Conservation (phyloP, 345 rosid genomes). For the Citrus unshiu region DNA sequence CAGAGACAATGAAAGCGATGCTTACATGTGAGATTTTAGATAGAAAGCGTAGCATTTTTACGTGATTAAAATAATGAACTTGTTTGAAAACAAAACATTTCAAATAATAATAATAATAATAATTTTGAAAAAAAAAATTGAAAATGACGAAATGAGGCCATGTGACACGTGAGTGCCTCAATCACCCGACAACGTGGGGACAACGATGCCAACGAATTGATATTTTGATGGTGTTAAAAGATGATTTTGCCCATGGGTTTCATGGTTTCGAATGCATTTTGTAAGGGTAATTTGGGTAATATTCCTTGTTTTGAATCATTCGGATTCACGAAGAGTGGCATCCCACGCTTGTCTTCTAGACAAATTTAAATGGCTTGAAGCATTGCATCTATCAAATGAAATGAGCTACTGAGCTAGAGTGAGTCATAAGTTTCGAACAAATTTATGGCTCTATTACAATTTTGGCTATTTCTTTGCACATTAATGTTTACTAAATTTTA, state of each 20-base stretch:
- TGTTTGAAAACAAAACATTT: not conserved
- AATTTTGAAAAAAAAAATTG: not conserved
- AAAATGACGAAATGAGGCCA: conserved; percentile 7
- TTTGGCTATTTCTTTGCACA: not conserved
- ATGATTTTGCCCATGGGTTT: not conserved
- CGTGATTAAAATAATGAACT: not conserved
- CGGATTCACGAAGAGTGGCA: conserved; percentile 16
- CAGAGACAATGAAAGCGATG: conserved; percentile 23
- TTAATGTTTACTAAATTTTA: not conserved
- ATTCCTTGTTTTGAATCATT: not conserved
- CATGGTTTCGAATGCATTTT: not conserved
- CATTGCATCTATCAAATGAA: conserved; percentile 10
- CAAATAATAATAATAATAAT: not conserved
- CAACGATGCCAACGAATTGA: not conserved
- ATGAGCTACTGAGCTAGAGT: not conserved
- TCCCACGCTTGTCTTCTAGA: conserved; percentile 16
- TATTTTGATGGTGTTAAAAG: not conserved
- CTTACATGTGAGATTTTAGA: conserved; percentile 18
- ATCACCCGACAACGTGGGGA: conserved; percentile 26
- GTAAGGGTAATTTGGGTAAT: not conserved
- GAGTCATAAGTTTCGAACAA: conserved; percentile 9
- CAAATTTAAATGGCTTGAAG: not conserved
- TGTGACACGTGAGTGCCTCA: conserved; percentile 35
- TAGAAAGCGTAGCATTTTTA: not conserved
- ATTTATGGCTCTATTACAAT: not conserved